Evolutionary conservation across 345 rosid genomes (phyloP).

Genomic region (Dipteronia dyeriana): DNA sequence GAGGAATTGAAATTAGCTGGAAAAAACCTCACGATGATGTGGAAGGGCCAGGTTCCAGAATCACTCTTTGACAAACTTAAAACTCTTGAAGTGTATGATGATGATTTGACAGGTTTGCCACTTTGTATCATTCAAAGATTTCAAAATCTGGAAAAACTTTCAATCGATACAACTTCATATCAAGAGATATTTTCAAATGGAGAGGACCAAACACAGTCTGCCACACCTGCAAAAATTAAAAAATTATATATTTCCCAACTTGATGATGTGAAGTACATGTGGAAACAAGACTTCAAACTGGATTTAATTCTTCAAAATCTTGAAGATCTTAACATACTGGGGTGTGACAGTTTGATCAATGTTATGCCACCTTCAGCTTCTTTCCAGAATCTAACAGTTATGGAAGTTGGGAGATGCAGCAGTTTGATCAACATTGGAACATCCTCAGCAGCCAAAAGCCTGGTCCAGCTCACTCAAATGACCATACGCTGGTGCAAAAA

Average conservation of each 20-base stretch:
- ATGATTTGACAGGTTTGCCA: conserved; percentile 9
- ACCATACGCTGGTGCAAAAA: too few relatives aligned
- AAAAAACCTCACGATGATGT: background rate
- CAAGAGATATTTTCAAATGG: background rate
- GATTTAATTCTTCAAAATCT: background rate
- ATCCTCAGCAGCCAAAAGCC: background rate
- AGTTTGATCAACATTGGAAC: background rate
- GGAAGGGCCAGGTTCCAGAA: background rate
- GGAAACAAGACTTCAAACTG: background rate
- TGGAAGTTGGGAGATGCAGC: background rate
- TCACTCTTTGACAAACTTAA: too few relatives aligned
- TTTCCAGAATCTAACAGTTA: background rate
- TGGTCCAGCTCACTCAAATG: too few relatives aligned
- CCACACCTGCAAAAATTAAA: too few relatives aligned
- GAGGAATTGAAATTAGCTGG: background rate
- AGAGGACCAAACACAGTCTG: too few relatives aligned
- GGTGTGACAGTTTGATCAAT: background rate
- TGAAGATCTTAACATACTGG: too few relatives aligned
- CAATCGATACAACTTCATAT: too few relatives aligned
- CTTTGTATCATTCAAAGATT: background rate
- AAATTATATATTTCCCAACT: too few relatives aligned
- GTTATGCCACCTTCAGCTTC: background rate
- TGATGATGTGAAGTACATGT: background rate
- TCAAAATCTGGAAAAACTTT: conserved; percentile 12
- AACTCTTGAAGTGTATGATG: too few relatives aligned